phyloP scores from a whole-genome alignment of 441 rosid species.

The Aquilaria agallochum region DNA sequence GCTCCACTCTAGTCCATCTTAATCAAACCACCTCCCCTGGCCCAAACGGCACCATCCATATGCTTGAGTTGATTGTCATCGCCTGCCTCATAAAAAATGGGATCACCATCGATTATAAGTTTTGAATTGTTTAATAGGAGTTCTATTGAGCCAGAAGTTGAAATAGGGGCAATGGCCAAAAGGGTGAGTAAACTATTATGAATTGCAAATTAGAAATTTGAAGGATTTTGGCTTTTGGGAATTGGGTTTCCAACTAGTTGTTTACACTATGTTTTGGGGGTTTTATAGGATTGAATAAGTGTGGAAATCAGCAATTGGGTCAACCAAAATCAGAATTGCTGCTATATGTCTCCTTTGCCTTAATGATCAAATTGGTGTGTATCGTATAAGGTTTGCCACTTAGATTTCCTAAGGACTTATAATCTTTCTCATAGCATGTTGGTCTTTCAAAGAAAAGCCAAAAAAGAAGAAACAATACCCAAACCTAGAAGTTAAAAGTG shows the following conservation, averaged over 20 bases:
- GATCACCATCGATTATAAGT: slow-evolving; percentile 25
- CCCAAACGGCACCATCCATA: slow-evolving; percentile 59
- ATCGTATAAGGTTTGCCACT: slow-evolving; percentile 47
- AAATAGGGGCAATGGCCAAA: background rate
- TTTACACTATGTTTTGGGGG: slow-evolving; percentile 46
- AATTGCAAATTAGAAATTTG: background rate
- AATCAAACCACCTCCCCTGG: slow-evolving; percentile 42
- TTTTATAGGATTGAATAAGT: slow-evolving; percentile 50
- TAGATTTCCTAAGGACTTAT: slow-evolving; percentile 58
- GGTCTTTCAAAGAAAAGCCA: slow-evolving; percentile 47
- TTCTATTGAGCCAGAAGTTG: slow-evolving; percentile 44
- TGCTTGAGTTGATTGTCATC: slow-evolving; percentile 46
- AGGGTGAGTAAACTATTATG: background rate
- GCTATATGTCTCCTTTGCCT: slow-evolving; percentile 51
- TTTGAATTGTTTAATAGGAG: slow-evolving; percentile 46
- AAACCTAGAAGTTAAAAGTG: background rate
- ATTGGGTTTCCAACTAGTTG: no score
- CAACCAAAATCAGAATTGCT: slow-evolving; percentile 56
- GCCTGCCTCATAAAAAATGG: slow-evolving; percentile 39
- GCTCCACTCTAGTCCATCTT: slow-evolving; percentile 51
- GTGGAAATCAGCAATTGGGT: slow-evolving; percentile 48
- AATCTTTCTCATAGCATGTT: slow-evolving; percentile 63
- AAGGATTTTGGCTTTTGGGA: no score
- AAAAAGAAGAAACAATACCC: background rate
- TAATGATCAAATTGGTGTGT: slow-evolving; percentile 45